A percentile compares a stretch with the other conserved stretches of the same genome.
Evolutionary conservation across 2,329 filamentous ascomycete genomes (phyloP).

Genomic region (Plectosphaerella plurivora): DNA sequence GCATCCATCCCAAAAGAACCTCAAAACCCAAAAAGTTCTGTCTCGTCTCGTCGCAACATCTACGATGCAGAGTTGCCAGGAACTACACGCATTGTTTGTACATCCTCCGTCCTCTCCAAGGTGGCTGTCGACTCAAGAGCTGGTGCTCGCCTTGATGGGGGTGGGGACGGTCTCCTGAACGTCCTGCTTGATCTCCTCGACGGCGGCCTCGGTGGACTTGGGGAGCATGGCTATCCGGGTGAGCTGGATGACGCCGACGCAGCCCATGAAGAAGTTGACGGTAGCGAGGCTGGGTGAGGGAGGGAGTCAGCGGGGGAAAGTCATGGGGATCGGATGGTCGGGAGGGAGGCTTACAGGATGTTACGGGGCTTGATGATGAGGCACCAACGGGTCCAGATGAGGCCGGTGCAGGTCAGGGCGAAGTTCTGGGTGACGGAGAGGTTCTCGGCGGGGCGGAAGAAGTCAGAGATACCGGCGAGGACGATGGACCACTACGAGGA

Average conservation of each 20-base stretch:
- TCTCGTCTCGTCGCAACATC: no score
- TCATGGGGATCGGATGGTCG: not conserved
- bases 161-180: slow-evolving; percentile 15
- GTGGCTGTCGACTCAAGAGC: not conserved
- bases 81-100: no score
- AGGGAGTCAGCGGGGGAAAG: not conserved
- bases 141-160: slow-evolving; percentile 2
- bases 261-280: slow-evolving; percentile 96
- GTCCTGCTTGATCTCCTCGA: slow-evolving; percentile 37
- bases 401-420: slow-evolving; percentile 82
- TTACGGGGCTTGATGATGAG: slow-evolving; percentile 94
- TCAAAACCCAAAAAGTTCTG: no score
- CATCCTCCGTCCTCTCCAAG: no score
- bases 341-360: slow-evolving; percentile 61
- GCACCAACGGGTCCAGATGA: slow-evolving; percentile 99
- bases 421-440: slow-evolving; percentile 91
- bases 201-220: slow-evolving; percentile 47
- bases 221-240: slow-evolving; percentile 69
- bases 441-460: slow-evolving; percentile 84
- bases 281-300: slow-evolving; percentile 64
- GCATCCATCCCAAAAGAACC: no score
- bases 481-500: slow-evolving; percentile 78
- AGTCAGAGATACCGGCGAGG: slow-evolving; percentile 86
- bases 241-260: slow-evolving; percentile 80
- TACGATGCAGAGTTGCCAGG: no score